Conservation (phyloP, 2,329 filamentous ascomycete genomes). For the Grosmannia serpens region DNA sequence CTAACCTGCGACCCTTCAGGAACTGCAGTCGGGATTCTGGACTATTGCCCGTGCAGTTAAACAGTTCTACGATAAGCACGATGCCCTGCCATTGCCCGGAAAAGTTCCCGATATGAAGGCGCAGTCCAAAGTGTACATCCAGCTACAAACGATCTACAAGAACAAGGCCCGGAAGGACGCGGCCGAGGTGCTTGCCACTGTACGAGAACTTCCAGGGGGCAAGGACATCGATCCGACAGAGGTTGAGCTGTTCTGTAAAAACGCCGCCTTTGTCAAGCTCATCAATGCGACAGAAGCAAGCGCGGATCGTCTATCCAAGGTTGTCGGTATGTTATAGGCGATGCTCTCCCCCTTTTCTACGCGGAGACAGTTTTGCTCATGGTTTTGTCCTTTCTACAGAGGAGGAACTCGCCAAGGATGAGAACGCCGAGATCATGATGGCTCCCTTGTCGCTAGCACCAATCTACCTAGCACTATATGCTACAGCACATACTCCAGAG, state of each 20-base stretch:
- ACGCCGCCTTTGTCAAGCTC: constrained; percentile 84
- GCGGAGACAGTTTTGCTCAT: background rate
- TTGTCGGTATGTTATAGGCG: constrained; percentile 36
- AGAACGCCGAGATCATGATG: constrained; percentile 34
- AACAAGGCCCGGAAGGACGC: constrained; percentile 69
- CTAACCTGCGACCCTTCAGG: background rate
- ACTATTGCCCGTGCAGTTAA: constrained; percentile 71
- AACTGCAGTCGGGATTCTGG: constrained; percentile 61
- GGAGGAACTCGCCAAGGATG: constrained; percentile 42
- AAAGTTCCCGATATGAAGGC: constrained; percentile 97
- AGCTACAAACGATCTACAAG: constrained; percentile 89
- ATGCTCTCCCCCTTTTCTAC: background rate
- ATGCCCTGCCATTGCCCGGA: constrained; percentile 70
- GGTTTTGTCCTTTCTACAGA: constrained; percentile 25
- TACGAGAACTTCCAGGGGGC: constrained; percentile 40
- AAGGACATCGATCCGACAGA: constrained; percentile 54
- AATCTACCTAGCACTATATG: constrained; percentile 55
- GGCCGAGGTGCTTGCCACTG: constrained; percentile 57
- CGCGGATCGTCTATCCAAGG: constrained; percentile 36
- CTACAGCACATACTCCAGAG: constrained; percentile 33
- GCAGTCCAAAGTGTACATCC: constrained; percentile 77
- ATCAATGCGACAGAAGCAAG: constrained; percentile 43
- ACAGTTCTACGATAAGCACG: constrained; percentile 62
- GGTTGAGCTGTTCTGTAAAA: constrained; percentile 89
- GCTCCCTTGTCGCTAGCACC: constrained; percentile 50